Evolutionary conservation across 2,329 filamentous ascomycete genomes (phyloP), one percentile per base, ranked within the genome.

Genomic region (Rhinocladiella mackenziei): DNA sequence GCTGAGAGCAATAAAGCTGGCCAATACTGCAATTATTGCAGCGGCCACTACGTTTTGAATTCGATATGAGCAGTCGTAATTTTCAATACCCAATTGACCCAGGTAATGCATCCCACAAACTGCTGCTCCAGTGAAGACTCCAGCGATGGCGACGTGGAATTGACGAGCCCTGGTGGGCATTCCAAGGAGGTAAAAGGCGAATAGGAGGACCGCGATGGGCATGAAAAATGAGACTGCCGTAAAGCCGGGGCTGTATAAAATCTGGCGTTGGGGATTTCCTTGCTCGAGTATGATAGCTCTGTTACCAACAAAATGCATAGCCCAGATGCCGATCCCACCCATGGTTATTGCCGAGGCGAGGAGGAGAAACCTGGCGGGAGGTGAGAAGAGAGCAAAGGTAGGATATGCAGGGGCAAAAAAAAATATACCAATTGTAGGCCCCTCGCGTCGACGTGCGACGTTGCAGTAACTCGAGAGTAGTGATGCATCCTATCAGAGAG

Each of bases 71-170:
- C 85, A 82, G 3, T 61, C 65, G 59, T 92, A 94, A 61, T 94
- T 91, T 19, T 74, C 73, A 50, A 91, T 88, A 23, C 86, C 87
- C 22, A 84, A 77, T 60, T 94, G 89, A n/a, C 86, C 86, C 13
- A 91, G 71, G 58, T 92, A 94, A 62, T 94, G 86, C 87, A 94
- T 92, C 22, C 83, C 84, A 48, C 84, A 87, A 37, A 92, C 82
- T 15, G 86, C 82, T 4, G 80, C 71, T 10, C 88, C 88, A 1
- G 84, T 83, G 31, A 89, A 71, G 1, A 79, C 59, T 5, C 87
- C 86, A 6, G 84, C 83, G 4, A 78, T 59, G 5, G 74, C 59
- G 8, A 85, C 73, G 32, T 81, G 76, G 63, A 74, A 65, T 65
- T 76, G 76, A 13, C 73, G 75, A 10, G 83, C 72, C 19, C 62